These are phyloP conservation scores for Petasospora rhodanensis DNA, from an alignment of 1,139 yeast genomes.

Conservation along the genomic window DNA sequence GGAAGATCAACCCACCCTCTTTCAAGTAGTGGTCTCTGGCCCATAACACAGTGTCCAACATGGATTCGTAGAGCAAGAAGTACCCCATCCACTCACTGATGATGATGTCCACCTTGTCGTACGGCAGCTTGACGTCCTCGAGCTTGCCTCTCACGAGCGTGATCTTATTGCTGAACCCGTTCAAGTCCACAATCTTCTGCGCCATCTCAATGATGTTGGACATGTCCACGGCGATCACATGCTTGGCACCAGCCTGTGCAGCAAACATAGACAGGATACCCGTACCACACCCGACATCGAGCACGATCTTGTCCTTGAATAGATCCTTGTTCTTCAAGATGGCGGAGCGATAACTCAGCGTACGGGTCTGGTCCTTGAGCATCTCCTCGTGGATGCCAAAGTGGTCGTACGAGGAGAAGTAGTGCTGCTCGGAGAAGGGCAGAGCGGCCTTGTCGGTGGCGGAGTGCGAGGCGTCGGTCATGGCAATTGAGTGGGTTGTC, in stretches of 20 bases:
- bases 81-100: slow-evolving; percentile 99
- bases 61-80: slow-evolving; percentile 89
- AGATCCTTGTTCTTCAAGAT: slow-evolving; percentile 85
- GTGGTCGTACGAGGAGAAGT: slow-evolving; percentile 92
- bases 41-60: slow-evolving; percentile 92
- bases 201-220: slow-evolving; percentile 96
- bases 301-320: slow-evolving; percentile 90
- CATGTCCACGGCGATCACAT: slow-evolving; percentile 96
- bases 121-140: slow-evolving; percentile 89
- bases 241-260: slow-evolving; percentile 96
- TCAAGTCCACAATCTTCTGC: slow-evolving; percentile 71
- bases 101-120: slow-evolving; percentile 81
- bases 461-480: slow-evolving; percentile 17
- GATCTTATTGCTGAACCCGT: slow-evolving; percentile 84
- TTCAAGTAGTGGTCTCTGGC: slow-evolving; percentile 92
- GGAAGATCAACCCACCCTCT: slow-evolving; percentile 87
- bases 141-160: slow-evolving; percentile 89
- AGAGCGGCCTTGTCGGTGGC: slow-evolving; percentile 45
- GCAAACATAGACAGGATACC: slow-evolving; percentile 98
- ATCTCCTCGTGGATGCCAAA: slow-evolving; percentile 98
- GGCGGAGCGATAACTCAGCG: slow-evolving; percentile 88
- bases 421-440: slow-evolving; percentile 50
- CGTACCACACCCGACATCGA: slow-evolving; percentile 98
- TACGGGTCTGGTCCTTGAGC: slow-evolving; percentile 94
- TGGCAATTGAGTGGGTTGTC: background rate